phyloP scores from a whole-genome alignment of 306 rosid species.

The Vigna mungo region DNA sequence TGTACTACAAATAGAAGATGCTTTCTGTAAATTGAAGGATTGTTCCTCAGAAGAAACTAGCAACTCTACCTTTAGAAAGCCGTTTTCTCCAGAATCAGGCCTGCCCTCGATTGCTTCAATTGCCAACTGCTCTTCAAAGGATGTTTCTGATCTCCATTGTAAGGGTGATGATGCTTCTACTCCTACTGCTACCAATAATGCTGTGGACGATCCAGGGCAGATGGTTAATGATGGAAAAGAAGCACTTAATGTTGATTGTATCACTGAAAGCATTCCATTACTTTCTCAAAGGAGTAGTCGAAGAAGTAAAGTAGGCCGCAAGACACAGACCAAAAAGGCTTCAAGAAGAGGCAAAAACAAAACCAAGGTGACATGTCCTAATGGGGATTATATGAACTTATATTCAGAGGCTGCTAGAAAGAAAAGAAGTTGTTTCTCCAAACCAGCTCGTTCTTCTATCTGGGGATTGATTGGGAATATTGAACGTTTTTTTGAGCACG shows the following conservation, averaged over 20 bases:
- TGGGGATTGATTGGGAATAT: conserved; percentile 85
- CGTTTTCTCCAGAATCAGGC: conserved; percentile 52
- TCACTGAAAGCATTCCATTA: conserved; percentile 50
- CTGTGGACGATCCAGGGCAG: conserved; percentile 45
- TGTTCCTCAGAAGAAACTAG: conserved; percentile 38
- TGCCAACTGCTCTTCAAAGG: conserved; percentile 52
- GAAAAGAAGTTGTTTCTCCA: conserved; percentile 84
- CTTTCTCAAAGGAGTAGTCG: conserved; percentile 64
- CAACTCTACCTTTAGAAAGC: conserved; percentile 45
- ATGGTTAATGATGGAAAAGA: conserved; percentile 58
- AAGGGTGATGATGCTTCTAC: conserved; percentile 53
- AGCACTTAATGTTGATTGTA: conserved; percentile 51
- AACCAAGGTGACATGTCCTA: conserved; percentile 49
- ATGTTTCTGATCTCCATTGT: conserved; percentile 45
- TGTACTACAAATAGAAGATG: conserved; percentile 47
- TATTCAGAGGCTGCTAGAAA: conserved; percentile 62
- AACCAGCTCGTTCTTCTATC: conserved; percentile 74
- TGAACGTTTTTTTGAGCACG: conserved; percentile 60
- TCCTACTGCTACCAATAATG: conserved; percentile 50
- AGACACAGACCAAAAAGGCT: conserved; percentile 63
- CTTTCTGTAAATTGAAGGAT: conserved; percentile 52
- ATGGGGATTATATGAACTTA: conserved; percentile 44
- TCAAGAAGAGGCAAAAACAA: conserved; percentile 66
- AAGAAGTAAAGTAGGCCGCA: conserved; percentile 60
- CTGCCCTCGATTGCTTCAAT: conserved; percentile 50